Conservation (phyloP, 164 flowering plant species). For the Vitis labrusca region DNA sequence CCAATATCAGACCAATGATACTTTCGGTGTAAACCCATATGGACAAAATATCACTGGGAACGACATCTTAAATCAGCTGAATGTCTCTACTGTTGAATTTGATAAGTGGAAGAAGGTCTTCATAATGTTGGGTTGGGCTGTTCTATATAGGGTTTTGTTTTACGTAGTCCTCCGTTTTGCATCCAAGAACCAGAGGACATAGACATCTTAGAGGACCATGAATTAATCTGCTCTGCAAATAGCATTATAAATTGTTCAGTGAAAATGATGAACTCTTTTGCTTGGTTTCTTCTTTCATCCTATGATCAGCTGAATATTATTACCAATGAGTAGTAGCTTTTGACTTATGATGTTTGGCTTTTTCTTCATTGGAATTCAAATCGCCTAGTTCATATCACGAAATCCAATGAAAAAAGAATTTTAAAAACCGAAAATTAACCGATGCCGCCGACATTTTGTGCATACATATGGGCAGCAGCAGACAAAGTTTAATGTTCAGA, state of each 20-base stretch:
- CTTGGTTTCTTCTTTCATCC: too few relatives aligned
- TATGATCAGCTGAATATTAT: too few relatives aligned
- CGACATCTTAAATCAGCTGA: constrained; percentile 37
- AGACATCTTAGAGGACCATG: constrained; percentile 2
- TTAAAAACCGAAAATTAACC: too few relatives aligned
- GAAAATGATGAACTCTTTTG: too few relatives aligned
- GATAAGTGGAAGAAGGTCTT: constrained; percentile 52
- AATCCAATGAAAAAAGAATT: too few relatives aligned
- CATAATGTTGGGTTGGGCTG: constrained; percentile 67
- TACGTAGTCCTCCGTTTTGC: constrained; percentile 63
- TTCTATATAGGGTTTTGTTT: constrained; percentile 60
- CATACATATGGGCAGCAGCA: background rate
- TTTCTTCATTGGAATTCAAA: too few relatives aligned
- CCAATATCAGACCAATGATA: constrained; percentile 32
- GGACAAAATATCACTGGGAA: constrained; percentile 31
- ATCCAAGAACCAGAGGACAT: constrained; percentile 70
- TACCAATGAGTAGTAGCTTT: too few relatives aligned
- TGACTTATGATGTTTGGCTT: too few relatives aligned
- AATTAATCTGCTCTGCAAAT: background rate
- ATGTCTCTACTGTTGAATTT: constrained; percentile 12
- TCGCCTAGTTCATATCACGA: too few relatives aligned
- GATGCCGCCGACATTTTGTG: background rate
- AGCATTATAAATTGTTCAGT: too few relatives aligned
- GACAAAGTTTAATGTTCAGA: constrained; percentile 9
- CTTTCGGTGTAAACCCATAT: constrained; percentile 15